Evolutionary conservation across 805 yeast genomes (phyloP).

Genomic region (Sugiyamaella mastotermitis): DNA sequence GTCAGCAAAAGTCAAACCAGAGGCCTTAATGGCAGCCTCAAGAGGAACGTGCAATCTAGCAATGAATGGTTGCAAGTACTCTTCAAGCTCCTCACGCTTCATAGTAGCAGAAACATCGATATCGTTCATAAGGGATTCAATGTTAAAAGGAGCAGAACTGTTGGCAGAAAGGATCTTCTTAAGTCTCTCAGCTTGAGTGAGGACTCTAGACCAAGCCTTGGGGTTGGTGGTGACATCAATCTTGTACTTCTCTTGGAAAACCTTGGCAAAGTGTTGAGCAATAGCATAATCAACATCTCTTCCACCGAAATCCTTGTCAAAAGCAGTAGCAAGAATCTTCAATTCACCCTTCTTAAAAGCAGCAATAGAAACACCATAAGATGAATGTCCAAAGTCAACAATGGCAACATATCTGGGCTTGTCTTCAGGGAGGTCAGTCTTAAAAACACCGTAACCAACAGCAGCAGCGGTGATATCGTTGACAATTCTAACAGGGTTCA

Average conservation of each 20-base stretch:
- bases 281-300: conserved; percentile 92
- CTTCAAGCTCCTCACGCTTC: conserved; percentile 90
- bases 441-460: conserved; percentile 98
- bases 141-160: conserved; percentile 85
- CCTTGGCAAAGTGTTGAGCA: conserved; percentile 90
- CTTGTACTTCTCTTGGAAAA: conserved; percentile 86
- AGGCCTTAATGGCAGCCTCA: conserved; percentile 72
- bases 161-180: conserved; percentile 97
- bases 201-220: conserved; percentile 90
- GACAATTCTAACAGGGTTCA: conserved; percentile 96
- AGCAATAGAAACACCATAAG: conserved; percentile 84
- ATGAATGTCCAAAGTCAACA: conserved; percentile 95
- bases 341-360: conserved; percentile 95
- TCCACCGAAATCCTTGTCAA: conserved; percentile 97
- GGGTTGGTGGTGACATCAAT: conserved; percentile 87
- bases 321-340: conserved; percentile 86
- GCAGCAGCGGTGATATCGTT: conserved; percentile 99
- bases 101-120: conserved; percentile 87
- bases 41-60: conserved; percentile 72
- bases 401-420: conserved; percentile 86
- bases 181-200: conserved; percentile 84
- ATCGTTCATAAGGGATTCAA: conserved; percentile 96
- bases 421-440: conserved; percentile 93
- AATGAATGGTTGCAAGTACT: conserved; percentile 74
- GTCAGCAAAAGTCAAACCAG: conserved; percentile 66